Conservation (phyloP, 176 grass and related monocot species). For the Musa schizocarpa region DNA sequence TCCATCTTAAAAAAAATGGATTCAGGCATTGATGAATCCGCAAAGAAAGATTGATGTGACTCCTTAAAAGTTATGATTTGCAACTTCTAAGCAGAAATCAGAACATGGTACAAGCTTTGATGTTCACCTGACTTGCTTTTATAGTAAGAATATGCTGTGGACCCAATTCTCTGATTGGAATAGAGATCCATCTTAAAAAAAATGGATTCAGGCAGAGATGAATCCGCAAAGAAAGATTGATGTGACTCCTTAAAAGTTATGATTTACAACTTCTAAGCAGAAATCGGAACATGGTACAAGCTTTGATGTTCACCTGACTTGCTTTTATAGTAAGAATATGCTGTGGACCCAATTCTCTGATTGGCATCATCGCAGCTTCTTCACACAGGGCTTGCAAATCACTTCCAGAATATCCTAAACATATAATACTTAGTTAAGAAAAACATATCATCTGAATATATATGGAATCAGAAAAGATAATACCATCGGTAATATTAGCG, state of each 20-base stretch:
- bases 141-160: slow-evolving; percentile 80
- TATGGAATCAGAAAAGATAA: slow-evolving; percentile 11
- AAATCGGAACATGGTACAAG: neutral
- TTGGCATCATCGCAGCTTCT: slow-evolving; percentile 98
- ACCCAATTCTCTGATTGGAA: slow-evolving; percentile 79
- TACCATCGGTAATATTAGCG: slow-evolving; percentile 75
- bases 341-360: slow-evolving; percentile 77
- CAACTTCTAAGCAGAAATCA: neutral
- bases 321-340: slow-evolving; percentile 82
- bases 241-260: too few species aligned
- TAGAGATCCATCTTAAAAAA: too few species aligned
- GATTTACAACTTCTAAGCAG: neutral
- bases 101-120: neutral
- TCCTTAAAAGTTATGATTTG: too few species aligned
- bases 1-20: too few species aligned
- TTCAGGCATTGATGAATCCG: too few species aligned
- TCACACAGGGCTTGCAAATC: slow-evolving; percentile 85
- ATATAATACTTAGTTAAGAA: slow-evolving; percentile 15
- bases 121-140: slow-evolving; percentile 69
- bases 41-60: too few species aligned
- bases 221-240: too few species aligned
- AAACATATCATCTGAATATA: slow-evolving; percentile 13
- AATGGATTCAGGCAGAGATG: too few species aligned
- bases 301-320: slow-evolving; percentile 54
- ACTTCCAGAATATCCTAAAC: slow-evolving; percentile 89